Conservation (phyloP, 768 basidiomycete genomes). For the Mycena haematopus region DNA sequence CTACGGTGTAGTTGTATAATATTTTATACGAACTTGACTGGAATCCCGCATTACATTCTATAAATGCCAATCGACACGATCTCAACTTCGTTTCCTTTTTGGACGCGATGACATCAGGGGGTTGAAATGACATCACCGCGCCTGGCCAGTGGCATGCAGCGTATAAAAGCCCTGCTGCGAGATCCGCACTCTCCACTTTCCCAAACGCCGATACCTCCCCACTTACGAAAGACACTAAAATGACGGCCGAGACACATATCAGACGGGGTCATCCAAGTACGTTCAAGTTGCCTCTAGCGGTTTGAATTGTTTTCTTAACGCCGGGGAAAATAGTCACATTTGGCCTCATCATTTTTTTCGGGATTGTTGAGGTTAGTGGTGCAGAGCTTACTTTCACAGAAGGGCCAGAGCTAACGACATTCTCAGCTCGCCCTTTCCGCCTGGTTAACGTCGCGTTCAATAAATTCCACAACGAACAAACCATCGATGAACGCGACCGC, state of each 20-base stretch:
- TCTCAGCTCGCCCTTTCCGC: constrained; percentile 71
- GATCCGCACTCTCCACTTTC: neutral
- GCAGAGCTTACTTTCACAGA: no score
- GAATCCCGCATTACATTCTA: no score
- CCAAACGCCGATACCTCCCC: neutral
- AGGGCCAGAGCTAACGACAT: neutral
- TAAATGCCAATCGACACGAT: no score
- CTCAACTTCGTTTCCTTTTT: neutral
- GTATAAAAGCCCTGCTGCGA: neutral
- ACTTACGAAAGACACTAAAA: constrained; percentile 22
- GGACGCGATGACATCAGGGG: neutral
- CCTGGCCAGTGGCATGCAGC: neutral
- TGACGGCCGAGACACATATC: constrained; percentile 48
- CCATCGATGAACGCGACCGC: constrained; percentile 58
- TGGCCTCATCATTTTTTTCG: constrained; percentile 61
- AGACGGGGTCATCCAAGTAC: constrained; percentile 63
- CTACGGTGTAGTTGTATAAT: no score
- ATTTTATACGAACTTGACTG: no score
- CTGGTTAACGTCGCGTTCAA: constrained; percentile 74
- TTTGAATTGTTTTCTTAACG: neutral
- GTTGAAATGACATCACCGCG: neutral
- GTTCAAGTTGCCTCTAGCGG: constrained; percentile 26
- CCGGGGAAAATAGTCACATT: constrained; percentile 50
- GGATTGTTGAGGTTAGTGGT: constrained; percentile 64
- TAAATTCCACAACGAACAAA: constrained; percentile 57